Conservation (phyloP, 768 basidiomycete genomes). For the Suillus tomentosus region DNA sequence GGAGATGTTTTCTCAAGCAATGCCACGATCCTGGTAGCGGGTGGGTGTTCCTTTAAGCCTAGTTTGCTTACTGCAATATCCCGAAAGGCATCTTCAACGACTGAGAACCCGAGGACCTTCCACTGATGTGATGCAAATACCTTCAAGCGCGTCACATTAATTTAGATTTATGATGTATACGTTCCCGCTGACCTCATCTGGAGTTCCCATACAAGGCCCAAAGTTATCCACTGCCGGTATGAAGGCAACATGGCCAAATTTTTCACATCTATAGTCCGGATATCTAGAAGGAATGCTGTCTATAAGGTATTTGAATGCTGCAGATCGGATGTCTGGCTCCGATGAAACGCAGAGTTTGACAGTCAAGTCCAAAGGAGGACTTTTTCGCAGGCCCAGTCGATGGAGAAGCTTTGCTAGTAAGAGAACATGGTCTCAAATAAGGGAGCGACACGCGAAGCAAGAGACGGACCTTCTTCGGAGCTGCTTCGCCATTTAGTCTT, state of each 20-base stretch:
- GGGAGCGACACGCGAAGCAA: neutral
- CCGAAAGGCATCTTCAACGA: constrained; percentile 56
- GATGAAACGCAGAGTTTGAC: constrained; percentile 67
- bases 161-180: neutral
- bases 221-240: constrained; percentile 70
- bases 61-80: constrained; percentile 62
- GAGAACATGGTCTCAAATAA: neutral
- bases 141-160: constrained; percentile 35
- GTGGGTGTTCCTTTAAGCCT: constrained; percentile 69
- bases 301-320: constrained; percentile 81
- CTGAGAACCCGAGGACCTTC: constrained; percentile 73
- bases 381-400: constrained; percentile 65
- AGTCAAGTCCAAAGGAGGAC: constrained; percentile 66
- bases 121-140: constrained; percentile 72
- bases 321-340: constrained; percentile 49
- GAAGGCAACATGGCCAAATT: constrained; percentile 65
- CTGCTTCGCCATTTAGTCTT: constrained; percentile 75
- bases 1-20: constrained; percentile 65
- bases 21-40: constrained; percentile 57
- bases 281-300: constrained; percentile 70
- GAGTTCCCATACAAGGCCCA: constrained; percentile 57
- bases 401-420: constrained; percentile 76
- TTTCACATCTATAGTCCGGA: constrained; percentile 53
- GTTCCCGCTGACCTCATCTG: constrained; percentile 55
- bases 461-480: constrained; percentile 79